Evolutionary conservation across 352 stramenopile genomes (phyloP).

Genomic region (Aphanomyces stellatus): DNA sequence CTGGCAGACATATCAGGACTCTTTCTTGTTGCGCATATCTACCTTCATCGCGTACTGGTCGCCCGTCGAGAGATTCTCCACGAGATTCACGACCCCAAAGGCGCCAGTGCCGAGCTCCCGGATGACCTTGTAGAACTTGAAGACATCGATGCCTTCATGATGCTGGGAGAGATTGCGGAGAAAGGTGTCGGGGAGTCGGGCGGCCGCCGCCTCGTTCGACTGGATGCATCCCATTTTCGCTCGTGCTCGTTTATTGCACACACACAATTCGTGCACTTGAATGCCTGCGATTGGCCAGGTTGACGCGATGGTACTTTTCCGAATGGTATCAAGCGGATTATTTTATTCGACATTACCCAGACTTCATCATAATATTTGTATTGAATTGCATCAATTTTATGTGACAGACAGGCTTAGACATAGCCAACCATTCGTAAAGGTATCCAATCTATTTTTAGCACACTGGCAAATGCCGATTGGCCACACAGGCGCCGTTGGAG

Average conservation of each 20-base stretch:
- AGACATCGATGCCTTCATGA: conserved; percentile 40
- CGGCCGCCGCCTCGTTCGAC: conserved; percentile 30
- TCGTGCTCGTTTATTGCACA: too few species aligned
- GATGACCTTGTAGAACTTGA: conserved; percentile 40
- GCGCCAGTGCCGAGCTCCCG: conserved; percentile 55
- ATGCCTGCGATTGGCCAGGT: neutral
- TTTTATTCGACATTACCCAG: neutral
- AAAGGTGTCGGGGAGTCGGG: conserved; percentile 60
- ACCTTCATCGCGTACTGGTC: conserved; percentile 73
- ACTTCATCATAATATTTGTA: neutral
- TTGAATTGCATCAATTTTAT: neutral
- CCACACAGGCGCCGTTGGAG: too few species aligned
- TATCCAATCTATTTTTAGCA: too few species aligned
- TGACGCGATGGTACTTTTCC: neutral
- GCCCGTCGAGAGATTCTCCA: conserved; percentile 56
- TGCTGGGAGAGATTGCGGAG: conserved; percentile 72
- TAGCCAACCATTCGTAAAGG: too few species aligned
- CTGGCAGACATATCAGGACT: neutral
- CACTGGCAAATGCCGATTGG: too few species aligned
- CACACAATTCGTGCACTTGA: neutral
- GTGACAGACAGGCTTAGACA: too few species aligned
- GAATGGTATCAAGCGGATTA: neutral
- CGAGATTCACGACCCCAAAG: conserved; percentile 66
- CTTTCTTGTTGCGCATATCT: neutral
- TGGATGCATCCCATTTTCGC: conserved; percentile 67